A percentile compares a stretch with the other conserved stretches of the same genome.
These are phyloP conservation scores for Candida tammaniensis DNA, from an alignment of 805 yeast species.

Conservation along the genomic window DNA sequence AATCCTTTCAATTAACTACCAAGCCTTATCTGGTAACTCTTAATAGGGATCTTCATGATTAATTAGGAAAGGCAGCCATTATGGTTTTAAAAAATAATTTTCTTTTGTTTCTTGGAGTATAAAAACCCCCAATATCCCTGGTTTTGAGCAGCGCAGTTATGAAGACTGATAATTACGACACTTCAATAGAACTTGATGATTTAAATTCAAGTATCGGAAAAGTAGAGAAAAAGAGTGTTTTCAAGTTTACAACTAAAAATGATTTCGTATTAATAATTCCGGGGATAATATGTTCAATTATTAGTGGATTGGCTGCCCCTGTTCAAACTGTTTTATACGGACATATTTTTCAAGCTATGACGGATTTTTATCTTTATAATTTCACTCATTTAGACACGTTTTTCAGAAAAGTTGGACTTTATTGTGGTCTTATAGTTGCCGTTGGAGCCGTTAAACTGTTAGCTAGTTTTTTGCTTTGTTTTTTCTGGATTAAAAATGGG, in stretches of 20 bases:
- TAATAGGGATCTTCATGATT: too few relatives aligned
- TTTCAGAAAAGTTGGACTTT: slow-evolving; percentile 20
- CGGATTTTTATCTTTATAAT: slow-evolving; percentile 27
- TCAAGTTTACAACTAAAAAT: slow-evolving; percentile 14
- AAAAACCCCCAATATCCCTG: neutral
- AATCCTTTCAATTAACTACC: too few relatives aligned
- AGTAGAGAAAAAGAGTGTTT: slow-evolving; percentile 10
- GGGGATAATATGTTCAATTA: slow-evolving; percentile 37
- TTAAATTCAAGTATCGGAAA: neutral
- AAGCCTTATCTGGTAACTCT: too few relatives aligned
- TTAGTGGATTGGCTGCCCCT: slow-evolving; percentile 59
- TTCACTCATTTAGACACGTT: slow-evolving; percentile 24
- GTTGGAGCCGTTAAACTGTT: slow-evolving; percentile 31
- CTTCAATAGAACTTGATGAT: slow-evolving; percentile 1
- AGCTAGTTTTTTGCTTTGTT: slow-evolving; percentile 51
- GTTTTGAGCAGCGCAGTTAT: too few relatives aligned
- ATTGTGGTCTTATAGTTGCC: slow-evolving; percentile 31
- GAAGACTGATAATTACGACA: neutral
- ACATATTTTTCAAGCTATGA: slow-evolving; percentile 46
- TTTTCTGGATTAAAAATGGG: slow-evolving; percentile 67
- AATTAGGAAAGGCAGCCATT: too few relatives aligned
- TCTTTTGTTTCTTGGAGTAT: too few relatives aligned
- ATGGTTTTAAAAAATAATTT: too few relatives aligned
- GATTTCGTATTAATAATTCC: slow-evolving; percentile 17
- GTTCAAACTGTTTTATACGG: slow-evolving; percentile 66